These are phyloP conservation scores for Nannochloropsis gaditana DNA, from an alignment of 108 stramenopile genomes.

Conservation along the genomic window DNA sequence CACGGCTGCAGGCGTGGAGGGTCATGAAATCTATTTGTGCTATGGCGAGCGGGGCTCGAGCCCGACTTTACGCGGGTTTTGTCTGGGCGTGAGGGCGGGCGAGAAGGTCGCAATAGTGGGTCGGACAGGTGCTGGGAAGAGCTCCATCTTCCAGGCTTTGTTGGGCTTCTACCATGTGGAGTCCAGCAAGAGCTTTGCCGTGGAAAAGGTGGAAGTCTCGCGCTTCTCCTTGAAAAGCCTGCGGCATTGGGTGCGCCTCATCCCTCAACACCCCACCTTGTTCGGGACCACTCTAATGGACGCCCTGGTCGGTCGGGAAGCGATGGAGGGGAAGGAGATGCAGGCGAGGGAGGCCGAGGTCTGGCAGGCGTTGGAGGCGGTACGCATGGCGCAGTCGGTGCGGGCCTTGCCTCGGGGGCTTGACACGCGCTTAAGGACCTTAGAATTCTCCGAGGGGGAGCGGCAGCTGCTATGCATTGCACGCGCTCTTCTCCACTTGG, in stretches of 20 bases:
- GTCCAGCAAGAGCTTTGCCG: background rate
- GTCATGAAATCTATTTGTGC: background rate
- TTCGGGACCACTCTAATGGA: background rate
- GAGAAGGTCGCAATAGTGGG: background rate
- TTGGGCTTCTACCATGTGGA: background rate
- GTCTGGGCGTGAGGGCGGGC: background rate
- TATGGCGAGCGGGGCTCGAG: background rate
- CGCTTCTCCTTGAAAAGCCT: background rate
- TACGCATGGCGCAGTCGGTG: background rate
- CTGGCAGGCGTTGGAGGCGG: background rate
- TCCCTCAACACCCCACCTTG: slow-evolving; percentile 7
- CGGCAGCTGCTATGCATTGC: slow-evolving; percentile 55
- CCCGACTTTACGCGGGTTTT: background rate
- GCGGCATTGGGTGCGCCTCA: background rate
- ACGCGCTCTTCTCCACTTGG: slow-evolving; percentile 38
- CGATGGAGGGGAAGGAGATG: background rate
- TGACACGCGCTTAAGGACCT: background rate
- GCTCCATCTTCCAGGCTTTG: slow-evolving; percentile 20
- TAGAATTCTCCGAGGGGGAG: slow-evolving; percentile 48
- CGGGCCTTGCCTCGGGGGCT: background rate
- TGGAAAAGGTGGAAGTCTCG: slow-evolving; percentile 11
- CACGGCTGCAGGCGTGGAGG: background rate
- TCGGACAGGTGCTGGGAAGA: slow-evolving; percentile 9
- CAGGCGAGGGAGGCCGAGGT: background rate
- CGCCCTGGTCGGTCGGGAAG: background rate